Evolutionary conservation across 345 rosid genomes (phyloP), one percentile per base, ranked within the genome.

Genomic region (Eucalyptus cloeziana): DNA sequence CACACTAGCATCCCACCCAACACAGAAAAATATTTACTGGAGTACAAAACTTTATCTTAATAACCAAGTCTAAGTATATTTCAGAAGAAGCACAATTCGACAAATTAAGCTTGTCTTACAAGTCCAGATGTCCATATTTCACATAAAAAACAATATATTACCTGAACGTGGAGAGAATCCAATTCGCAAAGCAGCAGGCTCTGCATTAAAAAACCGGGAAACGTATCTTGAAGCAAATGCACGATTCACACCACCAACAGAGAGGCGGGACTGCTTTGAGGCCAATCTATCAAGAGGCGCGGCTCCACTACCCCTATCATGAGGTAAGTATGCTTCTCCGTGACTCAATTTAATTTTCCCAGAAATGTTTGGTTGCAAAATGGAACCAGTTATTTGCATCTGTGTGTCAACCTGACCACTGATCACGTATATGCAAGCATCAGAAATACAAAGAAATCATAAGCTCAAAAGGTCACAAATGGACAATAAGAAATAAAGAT

Each of bases 351-450:
- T 96, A 86, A 98, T 94, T 89, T 94, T 95, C 91, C 99, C 99
- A 52, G 99, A 98, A 90, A 98, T 95, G 91, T 93, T 95, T 92
- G 99, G 99, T 91, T 97, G 99, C 92, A 96, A 88, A 89, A 97
- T 96, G 22, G 99, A 97, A 90, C 99, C 99, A 85, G 96, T 94
- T 93, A 96, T 93, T 92, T 94, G 98, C 94, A 97, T 91, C 90
- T 96, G 99, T 13, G 96, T 94, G 92, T 96, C 98, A 90, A 97
- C 99, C 98, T 96, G 99, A 86, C 99, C 98, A 94, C 99, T 97
- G 98, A 71, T 76, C 85, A 76, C 43, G 9, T 76, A 76, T 22
- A 21, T 76, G 30, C 47, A 76, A 21, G 85, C 85, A 76, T 76
- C 85, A 76, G 85, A 76, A 69, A 76, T 76, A 76, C 47, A 76